phyloP scores from a whole-genome alignment of 2,329 filamentous ascomycete species.

The Cryphonectria radicalis region DNA sequence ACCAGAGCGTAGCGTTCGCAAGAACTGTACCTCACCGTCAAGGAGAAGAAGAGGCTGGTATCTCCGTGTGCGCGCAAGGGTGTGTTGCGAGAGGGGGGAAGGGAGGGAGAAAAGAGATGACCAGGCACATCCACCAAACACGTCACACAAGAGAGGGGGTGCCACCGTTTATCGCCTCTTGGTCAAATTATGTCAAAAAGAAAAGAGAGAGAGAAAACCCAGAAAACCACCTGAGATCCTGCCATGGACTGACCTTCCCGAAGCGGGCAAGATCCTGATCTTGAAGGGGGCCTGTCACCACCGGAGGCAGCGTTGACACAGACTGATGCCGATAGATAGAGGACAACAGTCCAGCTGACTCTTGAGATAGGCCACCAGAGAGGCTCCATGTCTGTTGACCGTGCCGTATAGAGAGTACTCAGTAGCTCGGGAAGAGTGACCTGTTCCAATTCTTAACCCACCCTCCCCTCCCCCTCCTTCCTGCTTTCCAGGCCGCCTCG shows the following conservation, averaged over 20 bases:
- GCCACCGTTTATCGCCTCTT: constrained; percentile 24
- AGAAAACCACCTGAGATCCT: constrained; percentile 22
- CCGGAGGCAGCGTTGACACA: constrained; percentile 5
- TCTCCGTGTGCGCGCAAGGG: constrained; percentile 21
- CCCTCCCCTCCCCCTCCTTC: constrained; percentile 6
- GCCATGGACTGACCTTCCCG: constrained; percentile 26
- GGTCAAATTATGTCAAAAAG: constrained; percentile 25
- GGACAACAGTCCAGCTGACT: constrained; percentile 13
- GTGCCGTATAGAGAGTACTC: too few relatives aligned
- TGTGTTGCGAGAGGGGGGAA: neutral
- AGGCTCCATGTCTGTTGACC: neutral
- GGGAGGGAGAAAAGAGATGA: constrained; percentile 5
- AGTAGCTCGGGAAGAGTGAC: constrained; percentile 7
- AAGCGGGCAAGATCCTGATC: constrained; percentile 20
- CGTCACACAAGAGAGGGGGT: constrained; percentile 23
- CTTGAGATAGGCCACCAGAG: neutral
- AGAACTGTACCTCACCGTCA: constrained; percentile 3
- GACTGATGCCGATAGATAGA: constrained; percentile 3
- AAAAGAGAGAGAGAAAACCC: neutral
- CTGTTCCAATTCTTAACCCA: constrained; percentile 7
- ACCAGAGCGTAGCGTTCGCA: neutral
- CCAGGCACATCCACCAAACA: constrained; percentile 14
- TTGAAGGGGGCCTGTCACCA: constrained; percentile 3
- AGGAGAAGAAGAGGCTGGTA: constrained; percentile 21
- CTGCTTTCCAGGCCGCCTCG: constrained; percentile 5